phyloP scores from a whole-genome alignment of 2,329 filamentous ascomycete species.

The Geosmithia flava region DNA sequence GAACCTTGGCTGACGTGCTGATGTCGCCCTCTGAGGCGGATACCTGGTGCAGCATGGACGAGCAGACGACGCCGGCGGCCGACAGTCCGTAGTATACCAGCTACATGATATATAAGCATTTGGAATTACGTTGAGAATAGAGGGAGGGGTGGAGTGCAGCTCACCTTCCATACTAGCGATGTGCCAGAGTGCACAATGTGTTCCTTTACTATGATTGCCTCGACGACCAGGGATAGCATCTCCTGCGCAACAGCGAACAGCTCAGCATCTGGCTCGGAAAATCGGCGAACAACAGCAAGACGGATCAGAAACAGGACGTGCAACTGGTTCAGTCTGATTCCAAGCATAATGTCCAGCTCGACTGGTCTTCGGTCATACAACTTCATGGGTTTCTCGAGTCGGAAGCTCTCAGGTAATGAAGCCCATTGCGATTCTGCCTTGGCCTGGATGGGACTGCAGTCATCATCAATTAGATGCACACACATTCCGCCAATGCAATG shows the following conservation, averaged over 20 bases:
- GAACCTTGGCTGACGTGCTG: conserved; percentile 3
- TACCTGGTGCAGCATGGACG: conserved; percentile 5
- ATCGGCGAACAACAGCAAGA: not conserved
- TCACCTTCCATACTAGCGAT: conserved; percentile 1
- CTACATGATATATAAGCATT: not conserved
- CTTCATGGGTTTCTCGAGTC: not conserved
- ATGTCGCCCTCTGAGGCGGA: conserved; percentile 2
- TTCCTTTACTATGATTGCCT: not conserved
- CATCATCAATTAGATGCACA: too few species aligned
- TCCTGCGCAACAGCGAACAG: not conserved
- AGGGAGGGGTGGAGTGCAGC: not conserved
- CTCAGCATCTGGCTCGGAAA: too few species aligned
- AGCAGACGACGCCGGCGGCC: conserved; percentile 7
- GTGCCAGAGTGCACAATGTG: not conserved
- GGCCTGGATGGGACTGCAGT: not conserved
- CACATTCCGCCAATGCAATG: too few species aligned
- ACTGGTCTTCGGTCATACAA: not conserved
- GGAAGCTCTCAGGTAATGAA: not conserved
- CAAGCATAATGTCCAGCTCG: not conserved
- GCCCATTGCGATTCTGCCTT: not conserved
- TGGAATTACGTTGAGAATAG: too few species aligned
- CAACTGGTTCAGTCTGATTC: not conserved
- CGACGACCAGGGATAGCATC: not conserved
- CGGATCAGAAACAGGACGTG: not conserved
- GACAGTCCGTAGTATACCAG: conserved; percentile 9